phyloP scores from a whole-genome alignment of 2,329 filamentous ascomycete genomes.

The Celoporthe dispersa region DNA sequence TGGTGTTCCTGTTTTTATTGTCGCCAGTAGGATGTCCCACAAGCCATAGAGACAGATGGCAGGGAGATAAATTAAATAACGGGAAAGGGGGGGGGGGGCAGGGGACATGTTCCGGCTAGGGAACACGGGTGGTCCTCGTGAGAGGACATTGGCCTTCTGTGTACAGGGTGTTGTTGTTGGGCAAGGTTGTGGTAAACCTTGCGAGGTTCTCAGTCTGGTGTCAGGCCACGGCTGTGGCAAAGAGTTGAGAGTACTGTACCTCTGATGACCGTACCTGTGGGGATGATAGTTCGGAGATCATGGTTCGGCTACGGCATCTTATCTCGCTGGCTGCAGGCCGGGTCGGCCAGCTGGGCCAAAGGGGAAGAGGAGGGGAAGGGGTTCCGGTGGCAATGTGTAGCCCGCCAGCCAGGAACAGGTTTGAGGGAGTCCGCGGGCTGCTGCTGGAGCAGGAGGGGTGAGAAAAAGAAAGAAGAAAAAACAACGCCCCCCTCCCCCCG shows the following conservation, averaged over 20 bases:
- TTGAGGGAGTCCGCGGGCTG: slow-evolving; percentile 1
- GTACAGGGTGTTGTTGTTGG: not conserved
- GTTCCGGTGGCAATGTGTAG: not conserved
- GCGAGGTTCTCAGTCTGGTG: not conserved
- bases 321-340: slow-evolving; percentile 6
- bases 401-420: not conserved
- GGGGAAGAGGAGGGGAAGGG: not conserved
- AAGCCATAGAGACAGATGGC: not conserved
- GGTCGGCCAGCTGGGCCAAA: not conserved
- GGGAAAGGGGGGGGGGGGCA: not conserved
- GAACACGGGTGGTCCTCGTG: not conserved
- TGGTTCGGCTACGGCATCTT: slow-evolving; percentile 10
- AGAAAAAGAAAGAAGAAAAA: not conserved
- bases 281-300: not conserved
- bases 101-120: not conserved
- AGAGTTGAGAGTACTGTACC: not conserved
- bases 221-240: not conserved
- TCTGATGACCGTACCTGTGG: not conserved
- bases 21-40: not conserved
- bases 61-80: not conserved
- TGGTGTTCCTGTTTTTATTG: not conserved
- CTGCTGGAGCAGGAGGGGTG: not conserved
- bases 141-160: not conserved
- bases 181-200: not conserved
- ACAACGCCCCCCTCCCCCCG: not conserved